These are phyloP conservation scores for Balamuthia mandrillaris DNA, from an alignment of 208 protist genomes.

Conservation along the genomic window DNA sequence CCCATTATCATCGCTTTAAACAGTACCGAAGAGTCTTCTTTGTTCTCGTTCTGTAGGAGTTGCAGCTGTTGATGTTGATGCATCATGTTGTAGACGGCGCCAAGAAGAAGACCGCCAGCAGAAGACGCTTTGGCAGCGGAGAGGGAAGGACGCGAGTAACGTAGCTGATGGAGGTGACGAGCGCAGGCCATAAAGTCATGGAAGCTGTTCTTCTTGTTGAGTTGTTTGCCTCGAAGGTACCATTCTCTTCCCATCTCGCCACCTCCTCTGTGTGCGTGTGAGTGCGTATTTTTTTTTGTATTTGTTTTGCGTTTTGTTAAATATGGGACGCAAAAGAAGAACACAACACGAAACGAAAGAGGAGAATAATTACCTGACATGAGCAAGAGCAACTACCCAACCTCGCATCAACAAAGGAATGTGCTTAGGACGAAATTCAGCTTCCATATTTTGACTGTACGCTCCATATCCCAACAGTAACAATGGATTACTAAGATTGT, in stretches of 20 bases:
- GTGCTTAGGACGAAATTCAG: background rate
- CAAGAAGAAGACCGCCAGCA: slow-evolving; percentile 39
- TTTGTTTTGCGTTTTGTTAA: no score
- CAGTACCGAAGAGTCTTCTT: no score
- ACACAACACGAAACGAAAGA: background rate
- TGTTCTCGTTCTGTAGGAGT: no score
- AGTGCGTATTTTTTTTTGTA: no score
- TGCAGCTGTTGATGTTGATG: no score
- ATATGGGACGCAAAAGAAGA: no score
- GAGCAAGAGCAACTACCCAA: slow-evolving; percentile 25
- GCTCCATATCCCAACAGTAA: background rate
- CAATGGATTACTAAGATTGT: background rate
- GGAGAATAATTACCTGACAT: background rate
- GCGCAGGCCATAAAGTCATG: slow-evolving; percentile 13
- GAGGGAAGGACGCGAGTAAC: background rate
- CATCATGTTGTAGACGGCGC: background rate
- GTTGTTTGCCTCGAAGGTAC: slow-evolving; percentile 7
- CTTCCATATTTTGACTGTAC: background rate
- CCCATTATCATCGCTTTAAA: slow-evolving; percentile 17
- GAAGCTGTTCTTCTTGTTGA: slow-evolving; percentile 37
- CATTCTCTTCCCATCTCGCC: slow-evolving; percentile 30
- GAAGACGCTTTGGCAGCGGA: background rate
- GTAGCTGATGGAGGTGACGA: background rate
- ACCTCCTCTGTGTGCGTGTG: background rate
- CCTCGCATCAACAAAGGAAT: background rate